These are phyloP conservation scores for Pythium phragmiticola DNA, from an alignment of 352 stramenopile species.

Conservation along the genomic window DNA sequence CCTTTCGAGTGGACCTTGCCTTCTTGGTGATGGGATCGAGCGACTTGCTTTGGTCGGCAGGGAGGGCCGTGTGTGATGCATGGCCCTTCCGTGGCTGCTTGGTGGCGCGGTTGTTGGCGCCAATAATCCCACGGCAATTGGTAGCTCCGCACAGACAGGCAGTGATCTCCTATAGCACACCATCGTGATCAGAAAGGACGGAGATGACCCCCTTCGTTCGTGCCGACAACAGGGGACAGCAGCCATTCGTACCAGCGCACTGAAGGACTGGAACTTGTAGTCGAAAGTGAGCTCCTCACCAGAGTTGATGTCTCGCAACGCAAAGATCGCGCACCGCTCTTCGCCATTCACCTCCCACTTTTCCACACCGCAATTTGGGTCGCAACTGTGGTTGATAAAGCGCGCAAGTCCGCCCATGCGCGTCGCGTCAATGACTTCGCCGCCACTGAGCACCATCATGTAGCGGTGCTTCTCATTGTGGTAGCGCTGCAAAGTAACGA, in stretches of 20 bases:
- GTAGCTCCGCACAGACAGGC: constrained; percentile 59
- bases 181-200: constrained; percentile 8
- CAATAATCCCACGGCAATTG: constrained; percentile 74
- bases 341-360: constrained; percentile 93
- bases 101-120: constrained; percentile 56
- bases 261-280: constrained; percentile 91
- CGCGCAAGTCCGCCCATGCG: constrained; percentile 89
- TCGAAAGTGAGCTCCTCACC: constrained; percentile 95
- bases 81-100: constrained; percentile 30
- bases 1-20: constrained; percentile 23
- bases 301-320: constrained; percentile 79
- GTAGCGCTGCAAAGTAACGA: constrained; percentile 41
- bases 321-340: constrained; percentile 96
- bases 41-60: background rate
- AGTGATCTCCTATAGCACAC: constrained; percentile 54
- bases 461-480: constrained; percentile 85
- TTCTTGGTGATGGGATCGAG: constrained; percentile 32
- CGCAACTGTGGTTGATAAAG: constrained; percentile 96
- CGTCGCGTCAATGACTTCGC: constrained; percentile 88
- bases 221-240: background rate
- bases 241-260: constrained; percentile 34
- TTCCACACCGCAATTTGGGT: constrained; percentile 93
- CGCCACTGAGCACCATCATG: constrained; percentile 84
- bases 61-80: constrained; percentile 19
- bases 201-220: constrained; percentile 15